Evolutionary conservation across 352 stramenopile genomes (phyloP).

Genomic region (Peronospora belbahrii): DNA sequence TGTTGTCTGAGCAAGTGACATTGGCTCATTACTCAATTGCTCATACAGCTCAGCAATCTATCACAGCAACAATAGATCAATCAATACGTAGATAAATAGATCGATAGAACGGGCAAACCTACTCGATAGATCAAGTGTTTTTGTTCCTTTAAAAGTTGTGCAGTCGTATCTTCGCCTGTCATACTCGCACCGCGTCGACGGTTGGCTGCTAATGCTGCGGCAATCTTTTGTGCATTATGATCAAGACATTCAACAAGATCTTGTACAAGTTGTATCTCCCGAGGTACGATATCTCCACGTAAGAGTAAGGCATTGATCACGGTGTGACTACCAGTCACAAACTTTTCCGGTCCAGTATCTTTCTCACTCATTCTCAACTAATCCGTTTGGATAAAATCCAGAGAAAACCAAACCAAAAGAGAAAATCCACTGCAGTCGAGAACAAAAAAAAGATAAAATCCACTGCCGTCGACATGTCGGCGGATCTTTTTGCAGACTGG

Average conservation of each 20-base stretch:
- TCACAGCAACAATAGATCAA: not conserved
- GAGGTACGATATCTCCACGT: conserved; percentile 20
- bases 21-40: conserved; percentile 30
- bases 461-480: conserved; percentile 46
- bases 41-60: conserved; percentile 36
- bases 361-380: not conserved
- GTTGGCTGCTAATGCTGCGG: conserved; percentile 36
- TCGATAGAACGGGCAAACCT: not conserved
- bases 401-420: not conserved
- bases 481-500: conserved; percentile 86
- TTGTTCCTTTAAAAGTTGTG: conserved; percentile 54
- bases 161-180: conserved; percentile 29
- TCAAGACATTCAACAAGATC: conserved; percentile 60
- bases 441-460: not conserved
- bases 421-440: not conserved
- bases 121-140: conserved; percentile 39
- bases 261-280: conserved; percentile 49
- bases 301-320: conserved; percentile 32
- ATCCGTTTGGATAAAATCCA: too few relatives aligned
- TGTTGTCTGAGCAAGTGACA: not conserved
- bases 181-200: conserved; percentile 18
- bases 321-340: conserved; percentile 23
- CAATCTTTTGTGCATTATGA: conserved; percentile 66
- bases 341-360: conserved; percentile 7
- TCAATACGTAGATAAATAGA: not conserved